phyloP scores from a whole-genome alignment of 371 early-diverging fungal species.

The Lichtheimia ramosa region DNA sequence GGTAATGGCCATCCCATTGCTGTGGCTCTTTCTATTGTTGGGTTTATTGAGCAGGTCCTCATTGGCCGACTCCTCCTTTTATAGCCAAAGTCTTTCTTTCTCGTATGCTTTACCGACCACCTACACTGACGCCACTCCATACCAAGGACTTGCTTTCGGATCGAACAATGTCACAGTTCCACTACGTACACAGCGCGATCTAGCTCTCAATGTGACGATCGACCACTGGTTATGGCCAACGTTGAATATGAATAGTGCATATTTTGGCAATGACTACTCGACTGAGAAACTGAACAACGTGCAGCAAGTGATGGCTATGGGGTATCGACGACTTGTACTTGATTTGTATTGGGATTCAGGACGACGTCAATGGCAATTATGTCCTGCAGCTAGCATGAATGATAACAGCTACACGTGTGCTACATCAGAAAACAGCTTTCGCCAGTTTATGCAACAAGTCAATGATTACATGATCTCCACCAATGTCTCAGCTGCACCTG shows the following conservation, averaged over 20 bases:
- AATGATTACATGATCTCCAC: slow-evolving; percentile 22
- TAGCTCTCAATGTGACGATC: slow-evolving; percentile 38
- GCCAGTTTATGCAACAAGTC: slow-evolving; percentile 24
- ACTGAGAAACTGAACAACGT: slow-evolving; percentile 12
- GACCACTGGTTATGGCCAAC: slow-evolving; percentile 46
- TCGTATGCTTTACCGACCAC: slow-evolving; percentile 4
- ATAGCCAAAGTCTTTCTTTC: too few relatives aligned
- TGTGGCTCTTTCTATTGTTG: too few relatives aligned
- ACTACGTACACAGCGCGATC: slow-evolving; percentile 40
- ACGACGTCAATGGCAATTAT: slow-evolving; percentile 32
- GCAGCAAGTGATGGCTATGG: slow-evolving; percentile 22
- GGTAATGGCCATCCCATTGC: too few relatives aligned
- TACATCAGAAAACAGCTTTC: slow-evolving; percentile 16
- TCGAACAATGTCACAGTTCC: slow-evolving; percentile 22
- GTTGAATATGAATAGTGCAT: slow-evolving; percentile 28
- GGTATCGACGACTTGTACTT: slow-evolving; percentile 37
- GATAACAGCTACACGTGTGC: slow-evolving; percentile 18
- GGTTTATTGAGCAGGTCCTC: too few relatives aligned
- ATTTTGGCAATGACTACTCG: slow-evolving; percentile 36
- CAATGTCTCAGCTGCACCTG: slow-evolving; percentile 9
- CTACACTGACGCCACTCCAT: slow-evolving; percentile 27
- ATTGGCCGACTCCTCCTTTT: too few relatives aligned
- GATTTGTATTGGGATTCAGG: slow-evolving; percentile 41
- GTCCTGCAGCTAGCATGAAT: slow-evolving; percentile 18
- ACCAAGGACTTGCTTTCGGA: slow-evolving; percentile 19